A percentile compares a stretch with the other conserved stretches of the same genome.
phyloP scores from a whole-genome alignment of 176 grass and related monocot genomes.

The Themeda triandra region DNA sequence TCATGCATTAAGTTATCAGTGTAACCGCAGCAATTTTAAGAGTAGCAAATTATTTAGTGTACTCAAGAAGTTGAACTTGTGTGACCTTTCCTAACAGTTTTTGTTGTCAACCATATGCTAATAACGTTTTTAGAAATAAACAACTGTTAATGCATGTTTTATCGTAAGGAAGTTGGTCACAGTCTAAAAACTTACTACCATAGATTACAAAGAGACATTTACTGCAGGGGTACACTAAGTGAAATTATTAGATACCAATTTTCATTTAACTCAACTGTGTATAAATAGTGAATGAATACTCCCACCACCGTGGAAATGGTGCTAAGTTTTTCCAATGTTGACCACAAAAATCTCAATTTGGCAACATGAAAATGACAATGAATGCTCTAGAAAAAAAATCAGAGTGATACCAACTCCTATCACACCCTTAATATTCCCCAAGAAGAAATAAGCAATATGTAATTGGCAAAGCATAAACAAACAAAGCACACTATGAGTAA shows the following conservation, averaged over 20 bases:
- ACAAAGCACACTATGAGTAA: neutral
- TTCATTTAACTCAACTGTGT: neutral
- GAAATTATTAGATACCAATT: slow-evolving; percentile 6
- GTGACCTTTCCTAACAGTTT: neutral
- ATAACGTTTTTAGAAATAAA: neutral
- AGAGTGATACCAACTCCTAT: neutral
- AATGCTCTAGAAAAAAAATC: neutral
- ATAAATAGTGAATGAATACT: neutral
- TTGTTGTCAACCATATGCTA: neutral
- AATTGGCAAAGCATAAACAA: neutral
- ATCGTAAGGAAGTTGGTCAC: neutral
- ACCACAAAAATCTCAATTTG: neutral
- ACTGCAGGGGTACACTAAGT: neutral
- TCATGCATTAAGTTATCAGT: slow-evolving; percentile 28
- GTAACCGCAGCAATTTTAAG: neutral
- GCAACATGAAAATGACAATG: slow-evolving; percentile 6
- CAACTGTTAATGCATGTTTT: neutral
- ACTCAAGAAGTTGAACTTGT: neutral
- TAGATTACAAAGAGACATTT: neutral
- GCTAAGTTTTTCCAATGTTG: neutral
- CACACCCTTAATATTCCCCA: neutral
- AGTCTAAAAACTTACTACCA: neutral
- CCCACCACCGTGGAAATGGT: neutral
- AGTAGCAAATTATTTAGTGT: neutral
- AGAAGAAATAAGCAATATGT: neutral